Percentiles rank a stretch among this genome's conserved stretches.
Evolutionary conservation across 78 protist species (phyloP).

Genomic region (Isochrysis galbana): DNA sequence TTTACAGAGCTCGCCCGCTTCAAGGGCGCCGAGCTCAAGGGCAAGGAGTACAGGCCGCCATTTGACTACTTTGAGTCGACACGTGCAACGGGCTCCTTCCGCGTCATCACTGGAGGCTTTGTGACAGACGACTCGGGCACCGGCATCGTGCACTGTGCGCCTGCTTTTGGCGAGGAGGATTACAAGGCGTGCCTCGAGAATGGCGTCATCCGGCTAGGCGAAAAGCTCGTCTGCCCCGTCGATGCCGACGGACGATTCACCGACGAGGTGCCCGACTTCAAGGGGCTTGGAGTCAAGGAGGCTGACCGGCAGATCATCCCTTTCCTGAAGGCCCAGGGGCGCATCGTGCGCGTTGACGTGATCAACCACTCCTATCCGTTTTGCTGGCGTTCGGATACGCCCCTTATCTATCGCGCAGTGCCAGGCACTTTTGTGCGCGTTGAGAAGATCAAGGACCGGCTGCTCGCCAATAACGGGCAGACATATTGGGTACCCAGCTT

Average conservation of each 20-base stretch:
- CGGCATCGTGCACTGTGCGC: slow-evolving; percentile 99
- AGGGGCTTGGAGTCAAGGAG: slow-evolving; percentile 93
- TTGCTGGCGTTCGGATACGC: slow-evolving; percentile 96
- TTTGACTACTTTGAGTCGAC: slow-evolving; percentile 83
- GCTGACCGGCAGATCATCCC: slow-evolving; percentile 83
- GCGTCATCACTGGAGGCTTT: slow-evolving; percentile 81
- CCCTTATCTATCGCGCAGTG: slow-evolving; percentile 55
- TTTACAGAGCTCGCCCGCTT: neutral
- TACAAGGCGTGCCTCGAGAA: slow-evolving; percentile 85
- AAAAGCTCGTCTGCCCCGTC: slow-evolving; percentile 89
- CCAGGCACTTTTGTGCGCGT: slow-evolving; percentile 84
- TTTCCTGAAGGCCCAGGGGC: slow-evolving; percentile 63
- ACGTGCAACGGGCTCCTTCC: slow-evolving; percentile 59
- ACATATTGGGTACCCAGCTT: slow-evolving; percentile 93
- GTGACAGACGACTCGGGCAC: slow-evolving; percentile 90
- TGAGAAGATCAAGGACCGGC: slow-evolving; percentile 70
- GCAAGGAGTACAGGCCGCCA: slow-evolving; percentile 88
- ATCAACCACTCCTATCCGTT: slow-evolving; percentile 95
- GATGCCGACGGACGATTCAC: slow-evolving; percentile 96
- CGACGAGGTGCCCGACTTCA: slow-evolving; percentile 73
- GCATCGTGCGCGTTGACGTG: slow-evolving; percentile 17
- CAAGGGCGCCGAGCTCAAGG: slow-evolving; percentile 75
- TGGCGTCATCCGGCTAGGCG: slow-evolving; percentile 78
- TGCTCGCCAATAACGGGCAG: slow-evolving; percentile 80
- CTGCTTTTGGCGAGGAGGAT: slow-evolving; percentile 99